Percentiles rank a stretch among this genome's conserved stretches.
These are phyloP conservation scores for Haematococcus sp. DNA, from an alignment of 139 green algal species.

Conservation along the genomic window DNA sequence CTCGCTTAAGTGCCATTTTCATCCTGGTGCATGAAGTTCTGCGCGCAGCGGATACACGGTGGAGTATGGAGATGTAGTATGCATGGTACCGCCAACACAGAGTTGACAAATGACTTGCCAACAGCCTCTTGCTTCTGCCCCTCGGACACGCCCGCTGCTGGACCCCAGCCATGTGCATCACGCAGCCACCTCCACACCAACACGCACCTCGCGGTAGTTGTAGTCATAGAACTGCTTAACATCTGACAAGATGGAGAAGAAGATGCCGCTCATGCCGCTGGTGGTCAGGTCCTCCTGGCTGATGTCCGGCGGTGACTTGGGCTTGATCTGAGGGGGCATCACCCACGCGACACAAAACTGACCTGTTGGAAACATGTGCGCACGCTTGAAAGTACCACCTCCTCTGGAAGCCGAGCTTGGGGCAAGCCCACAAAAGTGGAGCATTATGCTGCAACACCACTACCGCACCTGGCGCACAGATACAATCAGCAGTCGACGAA, in stretches of 20 bases:
- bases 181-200: not conserved
- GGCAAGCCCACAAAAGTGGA: not conserved
- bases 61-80: not conserved
- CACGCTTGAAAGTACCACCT: not conserved
- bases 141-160: not conserved
- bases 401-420: too few species aligned
- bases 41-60: not conserved
- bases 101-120: not conserved
- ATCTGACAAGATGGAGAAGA: constrained; percentile 52
- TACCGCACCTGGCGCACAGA: too few species aligned
- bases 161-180: not conserved
- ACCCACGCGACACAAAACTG: too few species aligned
- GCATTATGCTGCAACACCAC: too few species aligned
- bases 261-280: constrained; percentile 41
- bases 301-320: constrained; percentile 6
- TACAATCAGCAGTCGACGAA: too few species aligned
- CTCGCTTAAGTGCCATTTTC: not conserved
- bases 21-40: constrained; percentile 48
- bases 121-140: too few species aligned
- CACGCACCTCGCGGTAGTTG: constrained; percentile 49
- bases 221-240: constrained; percentile 65
- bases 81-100: not conserved
- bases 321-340: constrained; percentile 11
- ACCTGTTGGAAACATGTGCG: not conserved
- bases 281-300: constrained; percentile 25